These are phyloP conservation scores for Coccomyxa subellipsoidea DNA, from an alignment of 163 green algal species.

Conservation along the genomic window DNA sequence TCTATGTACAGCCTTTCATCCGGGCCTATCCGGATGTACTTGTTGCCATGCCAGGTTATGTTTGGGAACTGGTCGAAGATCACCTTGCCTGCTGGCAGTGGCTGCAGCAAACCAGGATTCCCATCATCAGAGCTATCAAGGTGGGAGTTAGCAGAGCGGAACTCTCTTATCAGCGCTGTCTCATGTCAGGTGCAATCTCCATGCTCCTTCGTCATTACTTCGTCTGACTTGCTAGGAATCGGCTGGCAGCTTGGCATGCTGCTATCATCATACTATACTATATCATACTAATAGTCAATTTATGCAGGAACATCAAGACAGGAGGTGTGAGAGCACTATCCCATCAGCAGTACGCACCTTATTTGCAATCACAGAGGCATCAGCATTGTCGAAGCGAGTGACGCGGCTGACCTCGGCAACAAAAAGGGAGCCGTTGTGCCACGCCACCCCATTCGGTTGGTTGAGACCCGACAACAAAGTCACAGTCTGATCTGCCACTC, in stretches of 20 bases:
- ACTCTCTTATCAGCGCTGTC: not conserved
- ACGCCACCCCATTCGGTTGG: slow-evolving; percentile 47
- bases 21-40: slow-evolving; percentile 26
- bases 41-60: not conserved
- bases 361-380: slow-evolving; percentile 27
- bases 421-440: slow-evolving; percentile 34
- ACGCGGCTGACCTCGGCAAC: slow-evolving; percentile 35
- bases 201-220: too few relatives aligned
- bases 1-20: slow-evolving; percentile 36
- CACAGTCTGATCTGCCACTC: slow-evolving; percentile 16
- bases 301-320: too few relatives aligned
- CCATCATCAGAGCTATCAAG: not conserved
- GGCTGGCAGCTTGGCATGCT: too few relatives aligned
- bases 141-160: not conserved
- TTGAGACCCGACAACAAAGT: slow-evolving; percentile 26
- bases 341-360: slow-evolving; percentile 17
- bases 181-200: not conserved
- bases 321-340: too few relatives aligned
- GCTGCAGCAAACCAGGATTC: not conserved
- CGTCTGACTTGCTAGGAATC: too few relatives aligned
- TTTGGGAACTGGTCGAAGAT: not conserved
- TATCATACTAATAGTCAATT: too few relatives aligned
- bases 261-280: too few relatives aligned
- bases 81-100: not conserved
- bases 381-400: slow-evolving; percentile 34